These are phyloP conservation scores for Umbelopsis isabellina DNA, from an alignment of 192 early-diverging fungal species.

Conservation along the genomic window DNA sequence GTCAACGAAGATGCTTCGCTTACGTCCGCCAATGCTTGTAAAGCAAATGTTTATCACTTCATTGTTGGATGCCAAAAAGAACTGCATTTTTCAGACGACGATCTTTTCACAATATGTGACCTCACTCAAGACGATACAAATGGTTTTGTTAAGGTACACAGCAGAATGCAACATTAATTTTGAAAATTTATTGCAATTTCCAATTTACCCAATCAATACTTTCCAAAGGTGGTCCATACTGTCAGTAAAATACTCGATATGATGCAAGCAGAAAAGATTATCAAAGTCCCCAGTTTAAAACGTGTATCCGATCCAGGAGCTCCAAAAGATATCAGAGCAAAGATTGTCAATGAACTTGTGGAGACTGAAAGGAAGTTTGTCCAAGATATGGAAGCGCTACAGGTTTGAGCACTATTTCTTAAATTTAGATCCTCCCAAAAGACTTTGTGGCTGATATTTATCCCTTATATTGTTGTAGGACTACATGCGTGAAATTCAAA, in stretches of 20 bases:
- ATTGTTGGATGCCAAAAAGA: constrained; percentile 85
- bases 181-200: no score
- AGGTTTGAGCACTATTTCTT: constrained; percentile 39
- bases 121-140: constrained; percentile 95
- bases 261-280: constrained; percentile 69
- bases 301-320: constrained; percentile 53
- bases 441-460: neutral
- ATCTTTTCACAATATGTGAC: constrained; percentile 83
- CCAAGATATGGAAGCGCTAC: constrained; percentile 83
- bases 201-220: neutral
- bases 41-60: constrained; percentile 86
- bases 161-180: neutral
- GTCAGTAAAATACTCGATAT: constrained; percentile 76
- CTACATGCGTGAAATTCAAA: constrained; percentile 72
- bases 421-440: neutral
- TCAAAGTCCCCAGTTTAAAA: constrained; percentile 41
- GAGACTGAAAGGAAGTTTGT: constrained; percentile 93
- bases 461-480: constrained; percentile 41
- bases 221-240: constrained; percentile 74
- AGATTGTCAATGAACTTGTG: constrained; percentile 84
- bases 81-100: constrained; percentile 70
- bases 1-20: constrained; percentile 54
- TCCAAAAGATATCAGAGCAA: constrained; percentile 85
- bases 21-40: constrained; percentile 69
- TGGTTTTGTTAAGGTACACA: constrained; percentile 89